phyloP scores from a whole-genome alignment of 2,329 filamentous ascomycete species.

The Thelonectria discophora region DNA sequence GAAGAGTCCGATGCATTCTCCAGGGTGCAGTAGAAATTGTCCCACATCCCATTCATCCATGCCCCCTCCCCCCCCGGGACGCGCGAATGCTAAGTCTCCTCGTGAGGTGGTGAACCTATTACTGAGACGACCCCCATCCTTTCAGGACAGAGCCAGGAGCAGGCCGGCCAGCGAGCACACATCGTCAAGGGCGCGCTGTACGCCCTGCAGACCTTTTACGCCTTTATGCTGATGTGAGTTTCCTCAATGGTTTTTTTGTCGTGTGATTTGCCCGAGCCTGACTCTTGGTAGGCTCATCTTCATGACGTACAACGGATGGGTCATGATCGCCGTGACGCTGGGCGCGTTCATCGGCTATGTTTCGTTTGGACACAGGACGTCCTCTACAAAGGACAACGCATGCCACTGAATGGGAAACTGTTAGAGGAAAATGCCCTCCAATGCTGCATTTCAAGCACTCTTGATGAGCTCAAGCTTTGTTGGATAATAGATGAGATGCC shows the following conservation, averaged over 20 bases:
- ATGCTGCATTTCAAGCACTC: neutral
- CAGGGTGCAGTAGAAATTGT: conserved; percentile 28
- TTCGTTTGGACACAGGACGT: conserved; percentile 75
- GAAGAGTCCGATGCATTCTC: too few species aligned
- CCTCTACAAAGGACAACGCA: conserved; percentile 83
- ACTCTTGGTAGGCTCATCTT: conserved; percentile 80
- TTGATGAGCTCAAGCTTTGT: neutral
- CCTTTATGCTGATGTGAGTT: conserved; percentile 97
- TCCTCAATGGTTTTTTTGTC: neutral
- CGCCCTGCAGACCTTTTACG: conserved; percentile 95
- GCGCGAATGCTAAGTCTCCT: conserved; percentile 46
- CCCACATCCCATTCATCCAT: conserved; percentile 17
- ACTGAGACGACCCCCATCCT: conserved; percentile 71
- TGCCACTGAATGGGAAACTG: conserved; percentile 72
- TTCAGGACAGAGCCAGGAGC: conserved; percentile 75
- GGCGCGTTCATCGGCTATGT: conserved; percentile 92
- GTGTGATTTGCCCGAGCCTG: neutral
- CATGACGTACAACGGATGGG: conserved; percentile 99
- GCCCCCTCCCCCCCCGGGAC: conserved; percentile 24
- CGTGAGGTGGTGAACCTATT: conserved; percentile 53
- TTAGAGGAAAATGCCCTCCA: conserved; percentile 3
- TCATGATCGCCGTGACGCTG: conserved; percentile 90
- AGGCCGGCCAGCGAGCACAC: conserved; percentile 73
- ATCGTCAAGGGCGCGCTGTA: conserved; percentile 85
- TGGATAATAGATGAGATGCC: too few species aligned